These are phyloP conservation scores for Rhizopus microsporus DNA, from an alignment of 371 early-diverging fungal genomes.

Conservation along the genomic window DNA sequence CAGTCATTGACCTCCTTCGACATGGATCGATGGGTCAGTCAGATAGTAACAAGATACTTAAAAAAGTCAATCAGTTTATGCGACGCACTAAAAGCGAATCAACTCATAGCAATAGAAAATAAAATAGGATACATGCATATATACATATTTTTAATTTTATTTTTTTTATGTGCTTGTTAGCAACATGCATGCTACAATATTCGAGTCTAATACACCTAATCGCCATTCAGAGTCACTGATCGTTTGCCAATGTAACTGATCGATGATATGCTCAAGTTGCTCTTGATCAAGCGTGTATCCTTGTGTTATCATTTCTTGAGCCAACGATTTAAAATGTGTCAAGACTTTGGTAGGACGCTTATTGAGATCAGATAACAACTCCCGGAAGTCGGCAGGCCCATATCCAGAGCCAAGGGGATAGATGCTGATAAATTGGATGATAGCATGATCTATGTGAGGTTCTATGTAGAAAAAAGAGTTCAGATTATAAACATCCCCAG, in stretches of 20 bases:
- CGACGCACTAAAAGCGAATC: constrained; percentile 19
- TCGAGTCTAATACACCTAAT: background rate
- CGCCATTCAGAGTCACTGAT: background rate
- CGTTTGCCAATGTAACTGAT: background rate
- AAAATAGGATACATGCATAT: background rate
- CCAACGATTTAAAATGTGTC: constrained; percentile 5
- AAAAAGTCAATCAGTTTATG: constrained; percentile 18
- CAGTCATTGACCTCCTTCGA: constrained; percentile 13
- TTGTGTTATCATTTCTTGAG: constrained; percentile 1
- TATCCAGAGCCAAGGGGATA: constrained; percentile 10
- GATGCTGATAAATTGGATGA: constrained; percentile 22
- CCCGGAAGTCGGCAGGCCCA: constrained; percentile 23
- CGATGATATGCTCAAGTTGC: background rate
- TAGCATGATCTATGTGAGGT: background rate
- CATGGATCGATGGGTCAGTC: background rate
- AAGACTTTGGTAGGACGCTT: constrained; percentile 10
- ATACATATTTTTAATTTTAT: background rate
- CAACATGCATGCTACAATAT: background rate
- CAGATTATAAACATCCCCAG: background rate
- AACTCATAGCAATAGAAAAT: background rate
- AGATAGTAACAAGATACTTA: constrained; percentile 2
- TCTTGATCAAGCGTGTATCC: background rate
- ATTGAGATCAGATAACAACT: constrained; percentile 3
- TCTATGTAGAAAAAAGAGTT: constrained; percentile 8
- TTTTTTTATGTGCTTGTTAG: background rate